Base-by-base conservation (phyloP, 2,329 filamentous ascomycete species). In the Ophiostoma montium region DNA sequence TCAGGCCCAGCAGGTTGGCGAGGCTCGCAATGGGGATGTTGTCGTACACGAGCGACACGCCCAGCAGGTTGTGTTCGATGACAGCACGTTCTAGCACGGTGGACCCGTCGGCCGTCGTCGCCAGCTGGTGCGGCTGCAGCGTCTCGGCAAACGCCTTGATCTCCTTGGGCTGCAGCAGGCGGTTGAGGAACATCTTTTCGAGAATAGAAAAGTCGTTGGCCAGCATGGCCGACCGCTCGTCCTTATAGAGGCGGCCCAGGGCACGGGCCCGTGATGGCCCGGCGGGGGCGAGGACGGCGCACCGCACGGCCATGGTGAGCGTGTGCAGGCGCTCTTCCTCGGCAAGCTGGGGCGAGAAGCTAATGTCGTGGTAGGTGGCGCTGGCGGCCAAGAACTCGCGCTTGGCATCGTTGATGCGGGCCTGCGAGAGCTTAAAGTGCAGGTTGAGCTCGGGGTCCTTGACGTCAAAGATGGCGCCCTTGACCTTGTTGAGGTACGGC, bases 161-260 rank as follows among this genome's bases (percentile, higher is more conserved):
- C 67, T 98, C 92, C n/a, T 72, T 75, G 0, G 83, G 78, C 1
- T 78, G 77, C 45, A 98, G 72, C 3, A 98, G 71, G 6, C 89
- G 79, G 64, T 96, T 87, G 45, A 96, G 74, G 64, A 94, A 95
- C 78, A 98, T 96, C 71, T 96, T 96, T 70, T 96, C 92, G 13
- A 98, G 70, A 48, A 98, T 95, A 45, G 79, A 72, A 61, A 84
- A 90, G 66, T 96, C 86, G 31, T 52, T 35, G 31, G 82, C 77
- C 2, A 92, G 76, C 46, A 80, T 76, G 3, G 72, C 70, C 0
- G 86, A 76, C 30, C 92, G 78, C 56, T 96, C 92, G 64, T 98
- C 92, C 65, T 94, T 95, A 75, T 95, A 95, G 13, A 98, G 70
- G 48, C 84, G 81, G 5, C 80, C 86, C 16, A 98, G 75, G 39